Base-by-base conservation (phyloP, 768 basidiomycete species). In the Galerina sulciceps region DNA sequence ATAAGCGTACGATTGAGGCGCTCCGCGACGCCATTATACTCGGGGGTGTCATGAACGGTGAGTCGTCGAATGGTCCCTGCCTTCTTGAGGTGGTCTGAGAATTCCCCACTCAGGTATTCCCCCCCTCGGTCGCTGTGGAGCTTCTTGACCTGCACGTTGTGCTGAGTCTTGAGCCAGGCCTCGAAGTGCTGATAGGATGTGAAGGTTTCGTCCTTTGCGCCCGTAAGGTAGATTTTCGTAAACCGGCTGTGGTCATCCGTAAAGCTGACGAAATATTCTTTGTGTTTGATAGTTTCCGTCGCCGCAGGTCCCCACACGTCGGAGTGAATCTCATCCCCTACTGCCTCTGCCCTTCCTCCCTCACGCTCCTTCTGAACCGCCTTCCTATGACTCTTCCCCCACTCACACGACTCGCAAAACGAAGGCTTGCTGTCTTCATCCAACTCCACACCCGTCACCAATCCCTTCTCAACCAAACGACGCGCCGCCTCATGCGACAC, bases 281-380 rank as follows among this genome's bases (percentile, higher is more conserved):
- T 54, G 18, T 72, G 69, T 0, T 68, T 65, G 1, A 67, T 55
- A 0, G 56, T 74, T 11, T 54, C 38, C 0, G 75, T 62, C 0
- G 67, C 70, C 0, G 78, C 71, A 2, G 78, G 81, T 11, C 80
- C 81, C 79, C 82, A 84, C 0, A 83, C 31, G 57, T 84, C 77
- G 26, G 48, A 60, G 35, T 60, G 59, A 18, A 55, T 34, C 34
- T 60, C 53, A 10, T 35, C 48, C 3, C 59, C 59, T 10, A 60
- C 22, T 5, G n/a, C 42, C 11, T 9, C 18, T 44, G 40, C 53
- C 35, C 14, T 45, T 31, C 35, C 26, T 18, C 14, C 47, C 37
- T 15, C 53, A 13, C 53, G 44, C 17, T 22, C 59, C 47, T 44
- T 55, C 31, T 14, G 14, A 15, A 60, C 49, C 20, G 53, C 53